These are phyloP conservation scores for Alternaria sp. DNA, from an alignment of 2,329 filamentous ascomycete species.

Conservation along the genomic window DNA sequence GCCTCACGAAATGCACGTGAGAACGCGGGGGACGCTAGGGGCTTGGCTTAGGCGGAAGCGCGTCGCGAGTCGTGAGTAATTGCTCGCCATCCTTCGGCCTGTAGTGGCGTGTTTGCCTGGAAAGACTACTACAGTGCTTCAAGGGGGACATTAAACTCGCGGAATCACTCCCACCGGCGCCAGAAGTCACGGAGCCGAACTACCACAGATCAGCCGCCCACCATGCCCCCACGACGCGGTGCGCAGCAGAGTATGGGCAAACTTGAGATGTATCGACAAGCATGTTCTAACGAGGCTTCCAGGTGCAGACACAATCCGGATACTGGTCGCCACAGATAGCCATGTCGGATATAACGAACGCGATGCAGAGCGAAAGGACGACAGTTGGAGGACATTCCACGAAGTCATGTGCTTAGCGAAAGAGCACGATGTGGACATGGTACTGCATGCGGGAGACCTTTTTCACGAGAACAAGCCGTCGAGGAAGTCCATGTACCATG, in stretches of 20 bases:
- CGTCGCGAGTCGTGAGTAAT: conserved; percentile 31
- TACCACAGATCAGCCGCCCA: not conserved
- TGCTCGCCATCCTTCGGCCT: conserved; percentile 1
- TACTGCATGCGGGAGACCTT: conserved; percentile 90
- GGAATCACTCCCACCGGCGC: not conserved
- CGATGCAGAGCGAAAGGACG: conserved; percentile 92
- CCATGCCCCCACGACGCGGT: conserved; percentile 40
- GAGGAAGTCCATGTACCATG: conserved; percentile 93
- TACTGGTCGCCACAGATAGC: conserved; percentile 93
- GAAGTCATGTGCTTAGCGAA: conserved; percentile 92
- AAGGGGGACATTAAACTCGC: not conserved
- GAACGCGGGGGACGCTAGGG: conserved; percentile 30
- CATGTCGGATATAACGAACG: conserved; percentile 97
- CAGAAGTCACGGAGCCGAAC: not conserved
- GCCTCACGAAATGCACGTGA: conserved; percentile 37
- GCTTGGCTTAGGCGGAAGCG: conserved; percentile 43
- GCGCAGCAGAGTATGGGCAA: conserved; percentile 39
- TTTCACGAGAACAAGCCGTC: conserved; percentile 99
- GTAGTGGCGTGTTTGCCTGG: not conserved
- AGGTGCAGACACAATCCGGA: conserved; percentile 86
- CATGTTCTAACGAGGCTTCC: conserved; percentile 17
- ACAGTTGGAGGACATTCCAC: conserved; percentile 96
- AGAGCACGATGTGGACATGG: conserved; percentile 94
- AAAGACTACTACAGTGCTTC: not conserved
- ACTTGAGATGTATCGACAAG: not conserved